A percentile compares a stretch with the other conserved stretches of the same genome.
Conservation (phyloP, 2,329 filamentous ascomycete genomes). For the Blastomyces parvus region DNA sequence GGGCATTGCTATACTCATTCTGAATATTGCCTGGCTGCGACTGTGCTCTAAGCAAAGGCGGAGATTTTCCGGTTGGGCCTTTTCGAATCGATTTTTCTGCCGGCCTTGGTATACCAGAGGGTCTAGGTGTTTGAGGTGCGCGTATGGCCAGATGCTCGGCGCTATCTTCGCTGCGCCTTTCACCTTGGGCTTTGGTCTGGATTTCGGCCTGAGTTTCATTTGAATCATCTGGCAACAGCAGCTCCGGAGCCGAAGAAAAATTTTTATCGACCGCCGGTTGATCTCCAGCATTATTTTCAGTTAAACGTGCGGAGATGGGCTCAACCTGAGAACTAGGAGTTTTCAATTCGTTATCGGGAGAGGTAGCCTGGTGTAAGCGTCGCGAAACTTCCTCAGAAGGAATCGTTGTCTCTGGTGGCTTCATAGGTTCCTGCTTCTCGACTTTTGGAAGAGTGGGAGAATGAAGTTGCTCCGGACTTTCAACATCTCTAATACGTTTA, state of each 20-base stretch:
- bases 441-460: slow-evolving; percentile 12
- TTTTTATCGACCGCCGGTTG: background rate
- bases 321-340: no score
- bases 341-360: slow-evolving; percentile 22
- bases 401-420: slow-evolving; percentile 19
- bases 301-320: background rate
- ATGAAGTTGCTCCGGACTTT: slow-evolving; percentile 1
- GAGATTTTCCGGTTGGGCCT: slow-evolving; percentile 31
- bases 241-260: background rate
- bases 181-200: slow-evolving; percentile 15
- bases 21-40: slow-evolving; percentile 40
- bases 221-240: background rate
- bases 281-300: background rate
- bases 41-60: slow-evolving; percentile 42
- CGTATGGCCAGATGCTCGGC: background rate
- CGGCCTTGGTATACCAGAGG: slow-evolving; percentile 34
- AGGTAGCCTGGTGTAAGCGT: slow-evolving; percentile 52
- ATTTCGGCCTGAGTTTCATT: slow-evolving; percentile 11
- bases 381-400: slow-evolving; percentile 45
- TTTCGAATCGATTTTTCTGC: slow-evolving; percentile 20
- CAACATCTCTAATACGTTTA: slow-evolving; percentile 24
- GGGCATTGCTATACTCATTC: background rate
- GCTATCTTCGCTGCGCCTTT: slow-evolving; percentile 2
- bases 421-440: slow-evolving; percentile 14
- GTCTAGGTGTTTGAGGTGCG: slow-evolving; percentile 20